A percentile compares a stretch with the other conserved stretches of the same genome.
phyloP scores from a whole-genome alignment of 805 yeast genomes.

The Pichia cephalocereana region DNA sequence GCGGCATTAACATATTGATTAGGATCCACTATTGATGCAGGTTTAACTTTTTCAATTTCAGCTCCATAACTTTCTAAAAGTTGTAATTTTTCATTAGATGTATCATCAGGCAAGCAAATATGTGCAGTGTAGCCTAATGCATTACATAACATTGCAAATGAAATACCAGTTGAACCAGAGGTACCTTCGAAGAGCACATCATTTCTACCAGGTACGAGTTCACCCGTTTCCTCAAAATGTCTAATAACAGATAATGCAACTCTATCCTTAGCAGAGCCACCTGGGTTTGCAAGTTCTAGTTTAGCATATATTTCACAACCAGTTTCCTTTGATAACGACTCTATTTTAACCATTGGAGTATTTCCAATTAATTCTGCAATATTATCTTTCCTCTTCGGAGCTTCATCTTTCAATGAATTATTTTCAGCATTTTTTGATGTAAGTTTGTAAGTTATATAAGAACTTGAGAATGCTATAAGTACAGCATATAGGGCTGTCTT shows the following conservation, averaged over 20 bases:
- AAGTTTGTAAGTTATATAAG: conserved; percentile 1
- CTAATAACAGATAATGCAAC: conserved; percentile 81
- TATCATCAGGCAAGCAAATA: conserved; percentile 92
- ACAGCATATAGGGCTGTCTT: too few species aligned
- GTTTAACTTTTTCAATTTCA: conserved; percentile 72
- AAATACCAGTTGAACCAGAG: conserved; percentile 93
- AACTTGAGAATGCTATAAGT: background rate
- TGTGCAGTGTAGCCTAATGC: conserved; percentile 85
- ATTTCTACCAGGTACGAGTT: conserved; percentile 48
- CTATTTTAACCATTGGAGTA: conserved; percentile 73
- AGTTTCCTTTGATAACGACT: conserved; percentile 59
- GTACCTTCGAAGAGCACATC: conserved; percentile 91
- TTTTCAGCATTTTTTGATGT: background rate
- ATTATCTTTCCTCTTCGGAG: conserved; percentile 13
- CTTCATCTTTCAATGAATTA: background rate
- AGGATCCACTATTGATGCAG: conserved; percentile 93
- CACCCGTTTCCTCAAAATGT: conserved; percentile 53
- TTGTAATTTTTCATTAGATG: conserved; percentile 72
- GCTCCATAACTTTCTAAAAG: conserved; percentile 75
- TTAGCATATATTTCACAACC: conserved; percentile 85
- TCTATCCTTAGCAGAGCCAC: conserved; percentile 92
- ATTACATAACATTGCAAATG: conserved; percentile 82
- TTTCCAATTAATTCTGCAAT: conserved; percentile 67
- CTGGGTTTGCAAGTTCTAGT: conserved; percentile 79
- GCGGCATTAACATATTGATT: conserved; percentile 90